phyloP scores from a whole-genome alignment of 1,139 yeast genomes.

The Suhomyces guaymorum region DNA sequence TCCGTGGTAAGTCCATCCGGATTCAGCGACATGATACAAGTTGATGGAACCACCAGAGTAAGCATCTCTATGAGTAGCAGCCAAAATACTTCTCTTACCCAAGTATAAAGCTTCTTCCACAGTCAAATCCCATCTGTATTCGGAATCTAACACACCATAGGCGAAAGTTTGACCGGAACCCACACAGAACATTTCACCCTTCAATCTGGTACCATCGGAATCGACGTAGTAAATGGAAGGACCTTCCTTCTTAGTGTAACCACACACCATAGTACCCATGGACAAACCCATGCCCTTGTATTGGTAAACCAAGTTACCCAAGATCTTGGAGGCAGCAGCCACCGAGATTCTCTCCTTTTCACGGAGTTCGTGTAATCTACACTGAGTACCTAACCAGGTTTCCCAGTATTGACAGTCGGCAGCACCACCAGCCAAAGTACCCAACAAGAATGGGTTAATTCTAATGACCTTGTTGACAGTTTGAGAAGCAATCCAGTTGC shows the following conservation, averaged over 20 bases:
- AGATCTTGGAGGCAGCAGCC: slow-evolving; percentile 94
- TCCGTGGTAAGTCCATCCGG: slow-evolving; percentile 96
- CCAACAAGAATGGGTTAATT: slow-evolving; percentile 90
- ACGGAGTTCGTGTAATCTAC: slow-evolving; percentile 90
- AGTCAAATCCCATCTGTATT: slow-evolving; percentile 82
- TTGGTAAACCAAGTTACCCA: slow-evolving; percentile 84
- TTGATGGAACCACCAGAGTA: slow-evolving; percentile 97
- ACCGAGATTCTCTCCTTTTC: slow-evolving; percentile 94
- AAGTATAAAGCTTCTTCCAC: slow-evolving; percentile 92
- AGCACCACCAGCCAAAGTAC: slow-evolving; percentile 99
- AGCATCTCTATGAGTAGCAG: slow-evolving; percentile 98
- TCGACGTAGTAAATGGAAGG: slow-evolving; percentile 96
- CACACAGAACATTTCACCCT: slow-evolving; percentile 94
- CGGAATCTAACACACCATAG: slow-evolving; percentile 96
- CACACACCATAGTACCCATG: slow-evolving; percentile 99
- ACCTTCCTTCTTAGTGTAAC: slow-evolving; percentile 91
- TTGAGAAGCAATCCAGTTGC: slow-evolving; percentile 97
- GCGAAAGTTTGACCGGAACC: slow-evolving; percentile 99
- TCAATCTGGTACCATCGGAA: slow-evolving; percentile 93
- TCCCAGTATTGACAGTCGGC: slow-evolving; percentile 99
- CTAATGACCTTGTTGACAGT: slow-evolving; percentile 97
- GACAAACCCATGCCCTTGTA: slow-evolving; percentile 98
- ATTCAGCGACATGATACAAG: slow-evolving; percentile 86
- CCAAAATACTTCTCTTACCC: slow-evolving; percentile 94
- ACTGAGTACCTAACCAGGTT: slow-evolving; percentile 96